Evolutionary conservation across 805 yeast species (phyloP).

Genomic region (Lipomyces kockii): DNA sequence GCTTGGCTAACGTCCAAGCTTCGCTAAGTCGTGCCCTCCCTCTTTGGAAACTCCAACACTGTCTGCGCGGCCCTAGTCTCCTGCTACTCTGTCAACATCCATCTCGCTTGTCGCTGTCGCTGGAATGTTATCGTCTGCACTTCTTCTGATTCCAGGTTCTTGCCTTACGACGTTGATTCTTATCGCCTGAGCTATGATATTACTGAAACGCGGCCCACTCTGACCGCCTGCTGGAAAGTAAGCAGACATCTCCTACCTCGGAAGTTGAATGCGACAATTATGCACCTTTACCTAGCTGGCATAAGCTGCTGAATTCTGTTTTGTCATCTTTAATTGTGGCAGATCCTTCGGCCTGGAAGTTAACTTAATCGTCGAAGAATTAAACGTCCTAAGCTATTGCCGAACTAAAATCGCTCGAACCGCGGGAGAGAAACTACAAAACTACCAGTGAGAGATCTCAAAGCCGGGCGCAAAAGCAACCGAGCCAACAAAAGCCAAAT

Average conservation of each 20-base stretch:
- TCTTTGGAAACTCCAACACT: neutral
- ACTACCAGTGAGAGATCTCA: neutral
- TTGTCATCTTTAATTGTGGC: too few species aligned
- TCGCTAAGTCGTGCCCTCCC: neutral
- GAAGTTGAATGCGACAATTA: too few species aligned
- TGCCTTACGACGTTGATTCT: too few species aligned
- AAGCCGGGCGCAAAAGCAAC: neutral
- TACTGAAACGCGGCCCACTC: too few species aligned
- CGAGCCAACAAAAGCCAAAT: neutral
- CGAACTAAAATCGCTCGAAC: neutral
- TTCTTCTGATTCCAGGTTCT: neutral
- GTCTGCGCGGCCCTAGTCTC: neutral
- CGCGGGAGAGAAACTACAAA: conserved; percentile 3
- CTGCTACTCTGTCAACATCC: neutral
- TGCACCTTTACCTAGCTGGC: too few species aligned
- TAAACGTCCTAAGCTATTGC: neutral
- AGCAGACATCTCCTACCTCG: too few species aligned
- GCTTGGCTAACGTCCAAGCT: too few species aligned
- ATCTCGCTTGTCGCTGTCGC: neutral
- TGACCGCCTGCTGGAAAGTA: too few species aligned
- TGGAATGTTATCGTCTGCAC: too few species aligned
- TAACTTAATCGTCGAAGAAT: conserved; percentile 3
- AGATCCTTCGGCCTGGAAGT: conserved; percentile 9
- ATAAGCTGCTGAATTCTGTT: too few species aligned
- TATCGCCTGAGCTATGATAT: too few species aligned